A percentile compares a stretch with the other conserved stretches of the same genome.
Evolutionary conservation across 169 alveolate genomes (phyloP).

Genomic region (Toxoplasma gondii): DNA sequence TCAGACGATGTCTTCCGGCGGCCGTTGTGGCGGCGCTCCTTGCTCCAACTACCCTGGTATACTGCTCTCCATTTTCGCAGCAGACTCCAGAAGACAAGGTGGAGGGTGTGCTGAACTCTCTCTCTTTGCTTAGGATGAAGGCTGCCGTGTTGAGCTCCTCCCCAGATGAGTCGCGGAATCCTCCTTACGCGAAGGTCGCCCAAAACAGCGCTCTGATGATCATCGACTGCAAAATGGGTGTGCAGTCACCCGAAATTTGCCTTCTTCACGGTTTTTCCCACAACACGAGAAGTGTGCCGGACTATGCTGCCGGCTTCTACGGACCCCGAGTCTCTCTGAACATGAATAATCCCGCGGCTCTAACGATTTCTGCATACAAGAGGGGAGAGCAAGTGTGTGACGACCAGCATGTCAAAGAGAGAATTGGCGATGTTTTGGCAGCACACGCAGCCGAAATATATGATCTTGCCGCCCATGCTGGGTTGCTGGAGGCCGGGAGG

Average conservation of each 20-base stretch:
- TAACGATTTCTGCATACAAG: conserved; percentile 7
- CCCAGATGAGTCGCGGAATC: neutral
- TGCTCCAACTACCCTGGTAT: neutral
- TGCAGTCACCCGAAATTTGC: neutral
- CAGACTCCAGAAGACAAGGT: neutral
- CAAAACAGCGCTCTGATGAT: conserved; percentile 9
- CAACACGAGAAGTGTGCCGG: neutral
- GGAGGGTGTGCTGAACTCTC: neutral
- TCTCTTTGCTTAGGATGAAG: neutral
- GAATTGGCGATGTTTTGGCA: neutral
- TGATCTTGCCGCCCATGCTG: neutral
- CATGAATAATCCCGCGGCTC: neutral
- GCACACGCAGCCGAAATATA: neutral
- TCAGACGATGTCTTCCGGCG: neutral
- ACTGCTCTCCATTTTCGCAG: neutral
- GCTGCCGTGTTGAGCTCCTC: neutral
- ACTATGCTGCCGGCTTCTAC: conserved; percentile 1
- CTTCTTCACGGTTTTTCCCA: conserved; percentile 5
- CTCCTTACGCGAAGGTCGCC: neutral
- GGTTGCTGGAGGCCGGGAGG: neutral
- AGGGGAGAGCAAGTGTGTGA: neutral
- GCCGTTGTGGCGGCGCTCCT: neutral
- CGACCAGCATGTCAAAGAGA: neutral
- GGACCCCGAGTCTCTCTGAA: neutral
- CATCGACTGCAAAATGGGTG: conserved; percentile 17